Base-by-base conservation (phyloP, 169 alveolate genomes). In the Perkinsus marinus region DNA sequence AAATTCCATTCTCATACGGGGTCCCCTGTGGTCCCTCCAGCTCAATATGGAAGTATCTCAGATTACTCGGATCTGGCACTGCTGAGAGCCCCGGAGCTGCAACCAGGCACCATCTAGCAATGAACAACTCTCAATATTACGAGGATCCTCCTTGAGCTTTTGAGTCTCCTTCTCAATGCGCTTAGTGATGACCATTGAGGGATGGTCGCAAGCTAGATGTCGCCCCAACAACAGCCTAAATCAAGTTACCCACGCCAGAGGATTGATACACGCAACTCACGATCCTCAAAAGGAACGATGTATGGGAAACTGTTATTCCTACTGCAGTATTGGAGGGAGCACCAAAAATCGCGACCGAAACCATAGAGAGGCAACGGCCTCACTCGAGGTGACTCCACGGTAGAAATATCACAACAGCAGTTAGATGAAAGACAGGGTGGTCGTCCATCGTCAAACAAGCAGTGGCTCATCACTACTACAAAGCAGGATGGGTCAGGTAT, bases 1-100 rank as follows among this genome's bases (percentile, higher is more conserved):
- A 99, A 46, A 95, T 95, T 16, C 99, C 99, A 39, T 96, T 99
- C 94, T 98, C 99, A 95, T 98, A 98, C 43, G 99, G 99, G 9
- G 99, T 98, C 43, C 98, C 98, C 34, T 95, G 97, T 10, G 99
- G 99, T 0, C 99, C 99, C 39, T 95, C 94, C 97, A 98, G 97
- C 92, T 94, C 93, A 43, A 98, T 98, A 92, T 97, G 96, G 93
- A 98, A 98, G 95, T 98, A 98, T 90, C 99, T 95, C 93, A 96
- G 97, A 93, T 98, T 98, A 57, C 95, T 97, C 46, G 97, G 97
- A 68, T 96, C 98, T 26, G 99, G 99, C 79, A 94, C 97, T 39
- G 99, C 99, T 93, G 93, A 94, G 92, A 98, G 98, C 47, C 99
- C 99, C 39, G 99, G 99, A 39, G 99, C 99, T 96, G 79, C 26